phyloP scores from a whole-genome alignment of 768 basidiomycete genomes.

The Phlegmacium glaucopus region DNA sequence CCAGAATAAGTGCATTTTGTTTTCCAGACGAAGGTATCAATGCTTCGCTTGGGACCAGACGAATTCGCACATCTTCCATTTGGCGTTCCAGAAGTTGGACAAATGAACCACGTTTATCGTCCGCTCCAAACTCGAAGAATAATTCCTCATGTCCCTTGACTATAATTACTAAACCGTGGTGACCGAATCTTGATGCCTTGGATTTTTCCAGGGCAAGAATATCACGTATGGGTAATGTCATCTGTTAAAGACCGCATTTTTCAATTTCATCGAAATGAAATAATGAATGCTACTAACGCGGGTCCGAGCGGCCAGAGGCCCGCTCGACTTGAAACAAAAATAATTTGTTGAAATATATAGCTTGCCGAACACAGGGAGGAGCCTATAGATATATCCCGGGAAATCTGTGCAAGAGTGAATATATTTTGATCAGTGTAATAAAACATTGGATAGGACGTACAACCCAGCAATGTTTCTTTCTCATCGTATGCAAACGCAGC shows the following conservation, averaged over 20 bases:
- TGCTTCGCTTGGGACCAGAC: slow-evolving; percentile 42
- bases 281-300: slow-evolving; percentile 51
- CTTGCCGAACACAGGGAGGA: slow-evolving; percentile 85
- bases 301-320: slow-evolving; percentile 75
- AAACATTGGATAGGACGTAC: slow-evolving; percentile 46
- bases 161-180: slow-evolving; percentile 84
- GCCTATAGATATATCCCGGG: slow-evolving; percentile 83
- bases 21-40: slow-evolving; percentile 47
- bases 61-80: slow-evolving; percentile 66
- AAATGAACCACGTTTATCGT: slow-evolving; percentile 79
- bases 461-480: slow-evolving; percentile 81
- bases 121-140: slow-evolving; percentile 90
- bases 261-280: slow-evolving; percentile 2
- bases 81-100: slow-evolving; percentile 72
- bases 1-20: slow-evolving; percentile 74
- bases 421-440: slow-evolving; percentile 1
- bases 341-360: slow-evolving; percentile 90
- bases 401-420: slow-evolving; percentile 56
- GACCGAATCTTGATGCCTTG: slow-evolving; percentile 86
- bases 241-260: slow-evolving; percentile 43
- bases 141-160: slow-evolving; percentile 96
- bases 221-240: slow-evolving; percentile 92
- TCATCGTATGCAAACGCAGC: slow-evolving; percentile 83
- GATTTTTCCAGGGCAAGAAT: slow-evolving; percentile 81
- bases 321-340: slow-evolving; percentile 93